A percentile compares a stretch with the other conserved stretches of the same genome.
These are phyloP conservation scores for Leccinellum luteum DNA, from an alignment of 768 basidiomycete genomes.

Conservation along the genomic window DNA sequence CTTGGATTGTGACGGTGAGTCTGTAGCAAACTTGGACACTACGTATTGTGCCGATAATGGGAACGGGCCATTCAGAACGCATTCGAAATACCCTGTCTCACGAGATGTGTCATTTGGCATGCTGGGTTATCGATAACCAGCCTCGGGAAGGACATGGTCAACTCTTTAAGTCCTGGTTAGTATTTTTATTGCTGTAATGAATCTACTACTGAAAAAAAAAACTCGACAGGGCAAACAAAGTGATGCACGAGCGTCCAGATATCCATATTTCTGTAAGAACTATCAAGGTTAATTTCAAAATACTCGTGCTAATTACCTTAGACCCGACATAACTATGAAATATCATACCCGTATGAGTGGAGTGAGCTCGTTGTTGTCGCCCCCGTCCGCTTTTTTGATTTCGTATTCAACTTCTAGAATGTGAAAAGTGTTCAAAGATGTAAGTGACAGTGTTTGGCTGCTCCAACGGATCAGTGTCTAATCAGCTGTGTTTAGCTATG, in stretches of 20 bases:
- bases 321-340: conserved; percentile 76
- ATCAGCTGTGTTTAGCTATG: conserved; percentile 48
- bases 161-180: conserved; percentile 70
- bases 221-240: conserved; percentile 53
- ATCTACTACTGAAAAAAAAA: neutral
- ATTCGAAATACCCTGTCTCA: conserved; percentile 82
- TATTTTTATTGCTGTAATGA: neutral
- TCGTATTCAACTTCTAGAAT: conserved; percentile 42
- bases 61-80: conserved; percentile 49
- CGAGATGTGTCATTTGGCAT: conserved; percentile 91
- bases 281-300: conserved; percentile 4
- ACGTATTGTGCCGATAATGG: neutral
- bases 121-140: conserved; percentile 74
- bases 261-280: conserved; percentile 67
- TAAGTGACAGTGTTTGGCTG: conserved; percentile 28
- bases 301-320: conserved; percentile 25
- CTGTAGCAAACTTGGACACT: neutral
- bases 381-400: neutral
- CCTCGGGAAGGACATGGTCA: conserved; percentile 72
- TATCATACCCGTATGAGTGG: conserved; percentile 72
- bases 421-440: conserved; percentile 61
- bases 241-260: conserved; percentile 66
- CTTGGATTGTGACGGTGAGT: conserved; percentile 68
- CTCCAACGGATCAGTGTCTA: neutral
- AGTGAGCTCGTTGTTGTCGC: conserved; percentile 39